Evolutionary conservation across 805 yeast species (phyloP).

Genomic region (Pichia sporocuriosa): DNA sequence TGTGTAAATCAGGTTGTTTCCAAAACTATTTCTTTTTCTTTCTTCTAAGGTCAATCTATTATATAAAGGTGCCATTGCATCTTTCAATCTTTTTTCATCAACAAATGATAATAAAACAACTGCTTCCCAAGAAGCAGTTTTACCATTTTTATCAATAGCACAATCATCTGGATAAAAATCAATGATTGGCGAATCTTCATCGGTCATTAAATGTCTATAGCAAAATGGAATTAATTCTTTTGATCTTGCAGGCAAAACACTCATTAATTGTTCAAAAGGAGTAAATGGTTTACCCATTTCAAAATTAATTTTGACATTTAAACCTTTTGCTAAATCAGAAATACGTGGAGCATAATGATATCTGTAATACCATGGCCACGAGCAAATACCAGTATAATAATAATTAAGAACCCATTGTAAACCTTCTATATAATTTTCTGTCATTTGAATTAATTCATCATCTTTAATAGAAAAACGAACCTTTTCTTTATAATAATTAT

Average conservation of each 20-base stretch:
- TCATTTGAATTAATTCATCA: conserved; percentile 51
- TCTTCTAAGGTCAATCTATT: conserved; percentile 62
- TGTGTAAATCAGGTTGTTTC: conserved; percentile 58
- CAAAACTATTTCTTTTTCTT: conserved; percentile 64
- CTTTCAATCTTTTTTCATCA: conserved; percentile 67
- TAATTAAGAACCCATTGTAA: conserved; percentile 93
- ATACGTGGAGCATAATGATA: conserved; percentile 94
- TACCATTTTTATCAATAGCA: conserved; percentile 86
- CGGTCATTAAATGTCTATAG: conserved; percentile 79
- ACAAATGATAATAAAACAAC: conserved; percentile 90
- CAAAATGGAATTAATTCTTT: conserved; percentile 67
- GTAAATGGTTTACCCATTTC: conserved; percentile 71
- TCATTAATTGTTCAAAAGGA: conserved; percentile 96
- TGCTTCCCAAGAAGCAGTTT: conserved; percentile 96
- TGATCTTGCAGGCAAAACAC: conserved; percentile 93
- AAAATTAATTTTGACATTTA: conserved; percentile 56
- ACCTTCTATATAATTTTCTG: conserved; percentile 86
- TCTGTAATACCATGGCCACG: conserved; percentile 93
- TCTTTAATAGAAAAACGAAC: conserved; percentile 61
- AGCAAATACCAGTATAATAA: conserved; percentile 83
- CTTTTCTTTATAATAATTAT: conserved; percentile 77
- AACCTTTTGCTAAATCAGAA: conserved; percentile 73
- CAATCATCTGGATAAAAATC: conserved; percentile 91
- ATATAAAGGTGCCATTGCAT: conserved; percentile 65
- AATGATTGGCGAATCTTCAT: conserved; percentile 74